Percentiles rank a stretch among this genome's conserved stretches.
Evolutionary conservation across 768 basidiomycete genomes (phyloP).

Genomic region (Clavaria fumosa): DNA sequence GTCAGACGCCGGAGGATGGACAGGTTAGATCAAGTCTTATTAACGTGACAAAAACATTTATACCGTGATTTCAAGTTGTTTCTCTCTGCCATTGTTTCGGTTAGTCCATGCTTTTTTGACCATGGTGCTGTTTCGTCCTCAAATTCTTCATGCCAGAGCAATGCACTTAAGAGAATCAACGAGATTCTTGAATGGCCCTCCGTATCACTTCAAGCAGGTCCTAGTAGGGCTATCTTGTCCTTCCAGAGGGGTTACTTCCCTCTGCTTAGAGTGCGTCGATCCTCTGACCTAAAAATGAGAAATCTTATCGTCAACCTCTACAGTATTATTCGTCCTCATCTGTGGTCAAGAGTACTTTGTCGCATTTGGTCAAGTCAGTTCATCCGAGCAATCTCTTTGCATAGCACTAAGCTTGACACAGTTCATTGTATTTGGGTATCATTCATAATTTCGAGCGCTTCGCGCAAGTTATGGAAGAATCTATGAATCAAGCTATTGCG

Average conservation of each 20-base stretch:
- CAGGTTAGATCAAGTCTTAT: conserved; percentile 23
- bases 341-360: conserved; percentile 40
- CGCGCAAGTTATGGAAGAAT: conserved; percentile 23
- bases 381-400: background rate
- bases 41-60: background rate
- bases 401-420: conserved; percentile 11
- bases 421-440: conserved; percentile 30
- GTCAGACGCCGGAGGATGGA: conserved; percentile 32
- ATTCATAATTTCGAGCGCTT: conserved; percentile 31
- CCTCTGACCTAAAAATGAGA: background rate
- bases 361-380: conserved; percentile 34
- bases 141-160: conserved; percentile 21
- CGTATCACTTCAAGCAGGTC: conserved; percentile 26
- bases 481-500: conserved; percentile 24
- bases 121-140: background rate
- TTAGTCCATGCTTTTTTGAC: conserved; percentile 11
- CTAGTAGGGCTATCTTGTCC: conserved; percentile 25
- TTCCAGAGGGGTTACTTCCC: conserved; percentile 45
- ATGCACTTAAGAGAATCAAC: conserved; percentile 32
- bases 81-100: conserved; percentile 23
- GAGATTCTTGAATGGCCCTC: conserved; percentile 33
- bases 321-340: conserved; percentile 47
- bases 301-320: background rate
- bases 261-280: conserved; percentile 28
- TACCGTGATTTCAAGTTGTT: conserved; percentile 20